Conservation (phyloP, 371 early-diverging fungal species). For the Caulochytrium protostelioides region DNA sequence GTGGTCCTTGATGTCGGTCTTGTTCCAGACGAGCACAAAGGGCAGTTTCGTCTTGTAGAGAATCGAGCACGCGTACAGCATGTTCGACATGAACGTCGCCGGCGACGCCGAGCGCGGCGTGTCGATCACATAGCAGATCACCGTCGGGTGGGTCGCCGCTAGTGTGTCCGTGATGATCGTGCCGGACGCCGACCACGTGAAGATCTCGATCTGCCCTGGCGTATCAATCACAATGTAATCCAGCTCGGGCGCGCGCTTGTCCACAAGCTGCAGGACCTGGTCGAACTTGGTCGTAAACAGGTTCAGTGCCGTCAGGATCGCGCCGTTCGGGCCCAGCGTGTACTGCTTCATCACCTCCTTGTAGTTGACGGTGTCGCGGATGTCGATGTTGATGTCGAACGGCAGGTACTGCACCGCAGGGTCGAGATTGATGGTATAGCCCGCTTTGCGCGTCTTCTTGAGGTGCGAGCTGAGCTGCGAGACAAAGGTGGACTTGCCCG, state of each 20-base stretch:
- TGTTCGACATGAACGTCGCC: conserved; percentile 98
- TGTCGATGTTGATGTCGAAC: conserved; percentile 92
- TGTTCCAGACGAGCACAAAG: conserved; percentile 91
- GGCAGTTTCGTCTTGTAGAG: conserved; percentile 90
- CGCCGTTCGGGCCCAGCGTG: conserved; percentile 97
- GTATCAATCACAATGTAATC: conserved; percentile 92
- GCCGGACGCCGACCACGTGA: conserved; percentile 98
- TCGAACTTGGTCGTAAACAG: conserved; percentile 93
- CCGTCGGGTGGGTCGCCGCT: conserved; percentile 76
- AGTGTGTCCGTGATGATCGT: conserved; percentile 89
- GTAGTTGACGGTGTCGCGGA: conserved; percentile 95
- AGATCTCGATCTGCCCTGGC: conserved; percentile 99
- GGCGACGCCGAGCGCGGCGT: conserved; percentile 80
- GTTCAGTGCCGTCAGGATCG: conserved; percentile 90
- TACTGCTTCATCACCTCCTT: conserved; percentile 98
- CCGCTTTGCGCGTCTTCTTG: conserved; percentile 45
- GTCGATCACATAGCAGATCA: conserved; percentile 91
- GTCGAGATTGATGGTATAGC: conserved; percentile 92
- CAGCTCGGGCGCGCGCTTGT: conserved; percentile 46
- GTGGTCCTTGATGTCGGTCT: conserved; percentile 77
- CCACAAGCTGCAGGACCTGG: conserved; percentile 68
- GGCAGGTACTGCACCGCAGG: conserved; percentile 88
- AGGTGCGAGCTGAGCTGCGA: conserved; percentile 26
- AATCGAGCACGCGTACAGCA: conserved; percentile 93
- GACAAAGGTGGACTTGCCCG: conserved; percentile 81